Percentiles rank a stretch among this genome's conserved stretches.
These are phyloP conservation scores for Salix arbutifolia DNA, from an alignment of 345 rosid genomes.

Conservation along the genomic window DNA sequence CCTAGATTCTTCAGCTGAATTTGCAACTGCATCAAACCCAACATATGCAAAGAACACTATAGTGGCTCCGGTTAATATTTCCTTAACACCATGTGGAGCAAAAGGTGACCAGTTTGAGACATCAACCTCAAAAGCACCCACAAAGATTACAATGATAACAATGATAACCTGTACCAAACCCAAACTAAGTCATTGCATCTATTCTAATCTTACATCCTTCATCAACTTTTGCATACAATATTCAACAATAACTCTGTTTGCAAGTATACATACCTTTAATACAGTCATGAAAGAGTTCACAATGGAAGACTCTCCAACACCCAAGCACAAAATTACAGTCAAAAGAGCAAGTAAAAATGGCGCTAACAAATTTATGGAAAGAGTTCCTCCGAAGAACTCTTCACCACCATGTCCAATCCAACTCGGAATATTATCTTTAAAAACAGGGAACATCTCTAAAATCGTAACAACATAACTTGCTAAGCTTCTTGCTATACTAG, in stretches of 20 bases:
- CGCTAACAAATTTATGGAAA: conserved; percentile 77
- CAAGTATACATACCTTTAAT: conserved; percentile 46
- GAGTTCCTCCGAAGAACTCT: conserved; percentile 70
- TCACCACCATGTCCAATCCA: conserved; percentile 85
- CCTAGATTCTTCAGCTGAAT: conserved; percentile 93
- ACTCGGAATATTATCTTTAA: conserved; percentile 56
- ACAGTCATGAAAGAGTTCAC: conserved; percentile 77
- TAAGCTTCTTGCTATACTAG: conserved; percentile 91
- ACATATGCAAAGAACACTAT: conserved; percentile 94
- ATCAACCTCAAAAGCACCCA: conserved; percentile 83
- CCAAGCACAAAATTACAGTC: conserved; percentile 68
- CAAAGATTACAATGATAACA: conserved; percentile 71
- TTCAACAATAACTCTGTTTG: background rate
- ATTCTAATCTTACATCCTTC: background rate
- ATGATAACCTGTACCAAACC: conserved; percentile 54
- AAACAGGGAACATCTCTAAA: conserved; percentile 65
- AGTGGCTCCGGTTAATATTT: conserved; percentile 80
- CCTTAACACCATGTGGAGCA: conserved; percentile 76
- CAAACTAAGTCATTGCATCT: background rate
- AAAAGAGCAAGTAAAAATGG: conserved; percentile 66
- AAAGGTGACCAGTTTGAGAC: conserved; percentile 89
- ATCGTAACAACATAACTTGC: conserved; percentile 71
- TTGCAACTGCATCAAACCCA: conserved; percentile 98
- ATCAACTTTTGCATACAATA: background rate
- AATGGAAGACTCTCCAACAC: conserved; percentile 77